A percentile compares a stretch with the other conserved stretches of the same genome.
These are phyloP conservation scores for Cercospora zeae-maydis DNA, from an alignment of 2,329 filamentous ascomycete genomes.

Conservation along the genomic window DNA sequence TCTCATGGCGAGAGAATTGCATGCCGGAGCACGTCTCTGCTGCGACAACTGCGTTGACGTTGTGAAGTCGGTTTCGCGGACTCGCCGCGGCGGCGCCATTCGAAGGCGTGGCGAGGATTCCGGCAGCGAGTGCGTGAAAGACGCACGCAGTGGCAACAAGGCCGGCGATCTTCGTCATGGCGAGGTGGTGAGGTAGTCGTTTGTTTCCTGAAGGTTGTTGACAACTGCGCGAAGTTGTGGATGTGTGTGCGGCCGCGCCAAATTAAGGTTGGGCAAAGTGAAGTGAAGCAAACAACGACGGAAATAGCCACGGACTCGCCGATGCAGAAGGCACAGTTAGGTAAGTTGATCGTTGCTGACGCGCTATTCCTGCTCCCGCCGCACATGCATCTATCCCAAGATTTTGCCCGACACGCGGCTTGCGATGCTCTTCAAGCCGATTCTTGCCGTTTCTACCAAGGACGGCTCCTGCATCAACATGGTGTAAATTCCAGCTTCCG, in stretches of 20 bases:
- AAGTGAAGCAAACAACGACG: neutral
- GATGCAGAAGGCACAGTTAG: neutral
- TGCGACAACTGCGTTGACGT: neutral
- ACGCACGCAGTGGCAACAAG: neutral
- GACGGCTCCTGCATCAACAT: constrained; percentile 17
- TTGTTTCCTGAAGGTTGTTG: neutral
- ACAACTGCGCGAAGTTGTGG: neutral
- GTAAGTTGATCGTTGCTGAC: neutral
- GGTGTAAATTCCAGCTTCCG: constrained; percentile 16
- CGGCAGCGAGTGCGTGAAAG: neutral
- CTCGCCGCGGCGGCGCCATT: neutral
- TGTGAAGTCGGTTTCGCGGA: neutral
- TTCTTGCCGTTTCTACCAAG: neutral
- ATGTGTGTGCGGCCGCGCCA: neutral
- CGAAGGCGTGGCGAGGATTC: neutral
- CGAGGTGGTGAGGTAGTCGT: neutral
- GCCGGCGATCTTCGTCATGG: neutral
- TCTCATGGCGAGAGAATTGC: neutral
- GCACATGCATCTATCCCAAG: neutral
- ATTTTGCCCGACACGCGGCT: neutral
- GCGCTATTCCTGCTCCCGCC: neutral
- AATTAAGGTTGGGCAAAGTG: neutral
- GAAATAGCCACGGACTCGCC: neutral
- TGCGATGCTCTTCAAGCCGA: neutral
- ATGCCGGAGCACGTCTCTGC: neutral